Evolutionary conservation across 2,329 filamentous ascomycete species (phyloP).

Genomic region (Pseudogymnoascus sp.): DNA sequence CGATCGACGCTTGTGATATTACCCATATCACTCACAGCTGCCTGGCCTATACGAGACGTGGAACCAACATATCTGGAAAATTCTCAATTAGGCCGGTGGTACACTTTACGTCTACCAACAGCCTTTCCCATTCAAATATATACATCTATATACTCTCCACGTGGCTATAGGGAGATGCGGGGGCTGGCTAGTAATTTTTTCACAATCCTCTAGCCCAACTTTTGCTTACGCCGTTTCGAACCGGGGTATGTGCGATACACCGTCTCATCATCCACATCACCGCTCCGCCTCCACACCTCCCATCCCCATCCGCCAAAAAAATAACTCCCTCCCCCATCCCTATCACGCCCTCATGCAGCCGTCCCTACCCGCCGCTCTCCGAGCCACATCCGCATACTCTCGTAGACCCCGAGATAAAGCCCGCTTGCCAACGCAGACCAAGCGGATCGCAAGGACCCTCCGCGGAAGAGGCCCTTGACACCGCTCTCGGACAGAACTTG

Average conservation of each 20-base stretch:
- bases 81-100: neutral
- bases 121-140: neutral
- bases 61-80: neutral
- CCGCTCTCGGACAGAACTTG: slow-evolving; percentile 61
- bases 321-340: neutral
- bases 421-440: slow-evolving; percentile 82
- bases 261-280: neutral
- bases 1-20: neutral
- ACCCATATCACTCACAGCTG: neutral
- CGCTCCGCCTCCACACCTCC: neutral
- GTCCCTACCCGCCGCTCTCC: slow-evolving; percentile 13
- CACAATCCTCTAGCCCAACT: neutral
- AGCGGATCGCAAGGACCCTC: slow-evolving; percentile 60
- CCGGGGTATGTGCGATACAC: neutral
- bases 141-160: slow-evolving; percentile 1
- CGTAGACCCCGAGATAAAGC: slow-evolving; percentile 79
- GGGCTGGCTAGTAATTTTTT: neutral
- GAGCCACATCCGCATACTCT: slow-evolving; percentile 63
- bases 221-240: neutral
- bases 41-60: neutral
- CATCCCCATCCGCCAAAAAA: neutral
- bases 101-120: neutral
- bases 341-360: neutral
- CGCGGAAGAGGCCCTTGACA: slow-evolving; percentile 65
- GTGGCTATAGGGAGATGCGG: neutral